Conservation (phyloP, 169 alveolate genomes). For the Besnoitia besnoiti region DNA sequence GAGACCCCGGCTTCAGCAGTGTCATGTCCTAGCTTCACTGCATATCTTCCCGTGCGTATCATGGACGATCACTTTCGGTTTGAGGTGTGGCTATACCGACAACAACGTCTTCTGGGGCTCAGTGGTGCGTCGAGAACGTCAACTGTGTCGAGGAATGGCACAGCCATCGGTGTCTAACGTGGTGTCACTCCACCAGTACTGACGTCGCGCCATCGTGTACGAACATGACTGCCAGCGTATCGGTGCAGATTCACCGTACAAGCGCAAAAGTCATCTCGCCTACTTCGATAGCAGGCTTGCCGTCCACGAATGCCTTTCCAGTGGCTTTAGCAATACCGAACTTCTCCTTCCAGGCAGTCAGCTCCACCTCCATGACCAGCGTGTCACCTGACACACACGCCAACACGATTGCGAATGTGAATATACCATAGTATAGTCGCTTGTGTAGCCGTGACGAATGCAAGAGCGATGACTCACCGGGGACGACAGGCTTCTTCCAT, state of each 20-base stretch:
- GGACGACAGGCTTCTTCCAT: conserved; percentile 78
- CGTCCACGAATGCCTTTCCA: conserved; percentile 75
- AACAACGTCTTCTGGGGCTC: too few species aligned
- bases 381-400: conserved; percentile 73
- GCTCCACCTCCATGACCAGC: conserved; percentile 75
- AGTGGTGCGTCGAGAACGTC: too few species aligned
- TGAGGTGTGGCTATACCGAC: too few species aligned
- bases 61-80: too few species aligned
- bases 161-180: too few species aligned
- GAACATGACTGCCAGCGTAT: too few species aligned
- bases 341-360: conserved; percentile 69
- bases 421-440: too few species aligned
- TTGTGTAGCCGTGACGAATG: too few species aligned
- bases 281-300: conserved; percentile 70
- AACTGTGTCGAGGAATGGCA: too few species aligned
- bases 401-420: conserved; percentile 2
- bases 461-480: conserved; percentile 69
- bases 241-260: conserved; percentile 46
- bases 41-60: too few species aligned
- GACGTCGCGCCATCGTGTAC: too few species aligned
- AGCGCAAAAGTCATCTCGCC: conserved; percentile 77
- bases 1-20: conserved; percentile 56
- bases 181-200: too few species aligned
- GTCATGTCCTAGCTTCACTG: conserved; percentile 15
- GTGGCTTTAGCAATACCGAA: conserved; percentile 76